phyloP scores from a whole-genome alignment of 106 monocot genomes.

The Gastrodia elata region DNA sequence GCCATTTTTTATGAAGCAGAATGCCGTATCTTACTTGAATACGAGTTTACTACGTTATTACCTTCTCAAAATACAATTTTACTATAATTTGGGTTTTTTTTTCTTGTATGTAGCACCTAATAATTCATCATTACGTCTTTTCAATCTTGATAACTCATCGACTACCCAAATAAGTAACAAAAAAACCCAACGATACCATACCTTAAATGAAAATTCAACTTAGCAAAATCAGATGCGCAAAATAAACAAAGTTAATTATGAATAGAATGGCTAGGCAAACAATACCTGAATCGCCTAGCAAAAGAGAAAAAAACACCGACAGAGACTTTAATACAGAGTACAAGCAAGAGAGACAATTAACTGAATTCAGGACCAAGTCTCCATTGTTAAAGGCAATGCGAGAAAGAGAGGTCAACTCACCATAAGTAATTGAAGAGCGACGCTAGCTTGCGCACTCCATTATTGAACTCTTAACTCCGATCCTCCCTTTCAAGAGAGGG shows the following conservation, averaged over 20 bases:
- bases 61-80: no score
- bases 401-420: not conserved
- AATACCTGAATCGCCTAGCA: not conserved
- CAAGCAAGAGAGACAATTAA: not conserved
- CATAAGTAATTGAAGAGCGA: not conserved
- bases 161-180: no score
- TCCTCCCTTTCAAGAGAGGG: not conserved
- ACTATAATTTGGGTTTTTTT: no score
- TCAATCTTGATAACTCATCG: no score
- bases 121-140: no score
- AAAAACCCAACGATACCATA: no score
- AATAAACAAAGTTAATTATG: not conserved
- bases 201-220: not conserved
- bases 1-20: not conserved
- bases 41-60: not conserved
- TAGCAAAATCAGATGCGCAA: not conserved
- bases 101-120: no score
- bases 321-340: not conserved
- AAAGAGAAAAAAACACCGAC: not conserved
- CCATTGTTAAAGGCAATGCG: not conserved
- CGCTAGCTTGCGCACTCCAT: not conserved
- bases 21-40: not conserved
- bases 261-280: not conserved
- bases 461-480: not conserved
- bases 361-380: no score